phyloP scores from a whole-genome alignment of 1,139 yeast species.

The Pichia sorboxylosa region DNA sequence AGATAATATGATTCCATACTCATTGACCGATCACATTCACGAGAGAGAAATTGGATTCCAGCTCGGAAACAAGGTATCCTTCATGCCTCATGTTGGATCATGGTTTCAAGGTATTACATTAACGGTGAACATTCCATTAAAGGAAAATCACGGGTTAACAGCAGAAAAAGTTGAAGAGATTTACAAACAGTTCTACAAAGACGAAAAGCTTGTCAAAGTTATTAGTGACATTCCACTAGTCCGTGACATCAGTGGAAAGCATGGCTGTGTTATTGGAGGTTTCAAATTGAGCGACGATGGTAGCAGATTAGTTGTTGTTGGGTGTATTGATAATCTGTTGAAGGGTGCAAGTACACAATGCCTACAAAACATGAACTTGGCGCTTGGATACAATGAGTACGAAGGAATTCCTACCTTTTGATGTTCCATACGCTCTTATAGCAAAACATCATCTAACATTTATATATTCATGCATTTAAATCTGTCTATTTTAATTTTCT shows the following conservation, averaged over 20 bases:
- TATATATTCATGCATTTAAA: too few relatives aligned
- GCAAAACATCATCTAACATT: too few relatives aligned
- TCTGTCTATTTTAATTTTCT: too few relatives aligned
- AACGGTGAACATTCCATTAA: conserved; percentile 83
- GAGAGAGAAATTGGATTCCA: conserved; percentile 84
- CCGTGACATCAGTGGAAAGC: conserved; percentile 82
- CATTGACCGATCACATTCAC: conserved; percentile 92
- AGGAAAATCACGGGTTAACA: conserved; percentile 43
- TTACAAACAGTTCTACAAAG: conserved; percentile 80
- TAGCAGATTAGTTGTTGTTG: conserved; percentile 85
- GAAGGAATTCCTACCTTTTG: conserved; percentile 66
- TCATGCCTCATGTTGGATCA: conserved; percentile 94
- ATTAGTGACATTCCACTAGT: conserved; percentile 89
- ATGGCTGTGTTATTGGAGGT: conserved; percentile 90
- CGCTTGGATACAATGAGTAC: conserved; percentile 82
- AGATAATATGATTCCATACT: conserved; percentile 87
- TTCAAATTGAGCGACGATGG: conserved; percentile 85
- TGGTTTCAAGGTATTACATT: conserved; percentile 98
- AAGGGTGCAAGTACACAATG: conserved; percentile 99
- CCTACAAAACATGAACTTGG: conserved; percentile 85
- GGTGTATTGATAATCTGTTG: conserved; percentile 87
- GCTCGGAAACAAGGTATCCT: conserved; percentile 70
- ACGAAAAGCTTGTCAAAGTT: conserved; percentile 74
- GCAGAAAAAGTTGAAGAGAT: conserved; percentile 75
- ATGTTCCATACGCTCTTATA: too few relatives aligned